A percentile compares a stretch with the other conserved stretches of the same genome.
phyloP scores from a whole-genome alignment of 345 rosid species.

The Gossypium rotundifolium region DNA sequence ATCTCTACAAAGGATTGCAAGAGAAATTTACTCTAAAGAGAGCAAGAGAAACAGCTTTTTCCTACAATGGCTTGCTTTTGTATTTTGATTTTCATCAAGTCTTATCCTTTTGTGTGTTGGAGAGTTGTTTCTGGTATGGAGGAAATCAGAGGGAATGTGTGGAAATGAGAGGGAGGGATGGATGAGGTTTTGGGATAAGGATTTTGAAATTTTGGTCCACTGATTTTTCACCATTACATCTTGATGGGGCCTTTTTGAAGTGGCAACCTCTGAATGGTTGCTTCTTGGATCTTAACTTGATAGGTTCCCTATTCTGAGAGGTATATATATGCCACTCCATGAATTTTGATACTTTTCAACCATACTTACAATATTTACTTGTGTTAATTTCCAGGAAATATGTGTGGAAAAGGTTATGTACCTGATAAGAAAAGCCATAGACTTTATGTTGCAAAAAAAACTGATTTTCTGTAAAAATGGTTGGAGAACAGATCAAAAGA shows the following conservation, averaged over 20 bases:
- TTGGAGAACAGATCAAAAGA: not conserved
- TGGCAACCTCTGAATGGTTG: slow-evolving; percentile 17
- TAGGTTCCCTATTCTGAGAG: not conserved
- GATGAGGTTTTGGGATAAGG: slow-evolving; percentile 81
- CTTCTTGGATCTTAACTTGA: not conserved
- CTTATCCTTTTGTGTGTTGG: slow-evolving; percentile 32
- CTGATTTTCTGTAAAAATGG: not conserved
- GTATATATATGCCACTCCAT: slow-evolving; percentile 20
- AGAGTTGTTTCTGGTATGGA: slow-evolving; percentile 11
- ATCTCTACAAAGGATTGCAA: slow-evolving; percentile 1
- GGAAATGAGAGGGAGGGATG: slow-evolving; percentile 38
- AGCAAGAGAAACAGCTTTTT: slow-evolving; percentile 12
- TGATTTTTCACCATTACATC: not conserved
- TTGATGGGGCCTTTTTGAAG: slow-evolving; percentile 19
- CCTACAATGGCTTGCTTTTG: slow-evolving; percentile 8
- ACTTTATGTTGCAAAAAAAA: not conserved
- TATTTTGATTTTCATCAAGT: slow-evolving; percentile 6
- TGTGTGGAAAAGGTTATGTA: not conserved
- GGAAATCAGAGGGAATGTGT: slow-evolving; percentile 40
- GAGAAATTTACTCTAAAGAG: not conserved
- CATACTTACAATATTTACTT: not conserved
- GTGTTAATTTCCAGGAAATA: not conserved
- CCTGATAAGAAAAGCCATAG: not conserved
- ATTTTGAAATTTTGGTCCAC: slow-evolving; percentile 30
- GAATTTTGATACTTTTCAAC: not conserved